phyloP scores from a whole-genome alignment of 257 asterid genomes.

The Striga asiatica region DNA sequence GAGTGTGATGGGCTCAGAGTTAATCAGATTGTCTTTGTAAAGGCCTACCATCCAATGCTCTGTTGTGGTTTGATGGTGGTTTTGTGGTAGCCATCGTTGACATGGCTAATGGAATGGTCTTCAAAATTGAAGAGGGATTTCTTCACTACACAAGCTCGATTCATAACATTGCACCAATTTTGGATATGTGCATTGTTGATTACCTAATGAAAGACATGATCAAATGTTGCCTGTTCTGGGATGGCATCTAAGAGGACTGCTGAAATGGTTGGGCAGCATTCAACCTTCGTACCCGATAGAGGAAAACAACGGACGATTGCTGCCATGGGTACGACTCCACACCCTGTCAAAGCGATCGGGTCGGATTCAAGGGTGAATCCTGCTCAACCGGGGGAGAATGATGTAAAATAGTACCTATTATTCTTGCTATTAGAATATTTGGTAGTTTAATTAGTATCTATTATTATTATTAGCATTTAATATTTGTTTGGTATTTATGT shows the following conservation, averaged over 20 bases:
- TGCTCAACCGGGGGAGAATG: too few relatives aligned
- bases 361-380: too few relatives aligned
- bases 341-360: too few relatives aligned
- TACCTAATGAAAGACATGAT: slow-evolving; percentile 69
- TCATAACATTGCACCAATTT: slow-evolving; percentile 85
- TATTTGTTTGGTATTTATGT: too few relatives aligned
- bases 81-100: slow-evolving; percentile 73
- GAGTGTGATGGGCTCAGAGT: slow-evolving; percentile 56
- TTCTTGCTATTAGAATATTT: too few relatives aligned
- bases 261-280: too few relatives aligned
- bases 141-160: slow-evolving; percentile 62
- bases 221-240: slow-evolving; percentile 98
- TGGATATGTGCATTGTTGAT: slow-evolving; percentile 85
- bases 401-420: too few relatives aligned
- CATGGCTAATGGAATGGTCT: slow-evolving; percentile 94
- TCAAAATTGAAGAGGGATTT: slow-evolving; percentile 63
- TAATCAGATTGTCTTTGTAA: slow-evolving; percentile 78
- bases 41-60: slow-evolving; percentile 61
- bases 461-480: too few relatives aligned
- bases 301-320: too few relatives aligned
- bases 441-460: too few relatives aligned
- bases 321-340: too few relatives aligned
- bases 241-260: slow-evolving; percentile 93
- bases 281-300: too few relatives aligned
- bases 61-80: slow-evolving; percentile 81